A percentile compares a stretch with the other conserved stretches of the same genome.
These are phyloP conservation scores for Verticillium nonalfalfae DNA, from an alignment of 2,329 filamentous ascomycete genomes.

Conservation along the genomic window DNA sequence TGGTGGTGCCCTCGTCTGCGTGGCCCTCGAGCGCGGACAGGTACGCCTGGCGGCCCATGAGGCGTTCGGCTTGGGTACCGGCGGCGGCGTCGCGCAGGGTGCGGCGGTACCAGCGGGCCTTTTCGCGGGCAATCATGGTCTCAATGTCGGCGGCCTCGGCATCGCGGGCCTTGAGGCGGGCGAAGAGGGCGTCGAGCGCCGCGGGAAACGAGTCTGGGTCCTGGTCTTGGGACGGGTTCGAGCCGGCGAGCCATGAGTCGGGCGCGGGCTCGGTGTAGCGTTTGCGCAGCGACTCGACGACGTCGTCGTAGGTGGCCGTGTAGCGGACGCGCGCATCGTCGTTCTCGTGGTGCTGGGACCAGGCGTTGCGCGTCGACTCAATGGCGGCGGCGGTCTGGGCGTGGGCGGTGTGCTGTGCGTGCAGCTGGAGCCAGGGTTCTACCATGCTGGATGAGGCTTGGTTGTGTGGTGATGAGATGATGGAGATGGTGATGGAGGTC, in stretches of 20 bases:
- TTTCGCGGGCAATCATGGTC: conserved; percentile 42
- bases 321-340: conserved; percentile 36
- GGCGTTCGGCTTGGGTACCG: conserved; percentile 4
- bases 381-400: conserved; percentile 25
- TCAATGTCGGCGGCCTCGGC: conserved; percentile 40
- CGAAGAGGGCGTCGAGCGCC: conserved; percentile 42
- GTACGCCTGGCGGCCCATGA: conserved; percentile 7
- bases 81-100: conserved; percentile 12
- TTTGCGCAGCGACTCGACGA: conserved; percentile 37
- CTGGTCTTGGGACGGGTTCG: conserved; percentile 4
- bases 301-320: conserved; percentile 37
- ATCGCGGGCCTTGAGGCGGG: conserved; percentile 36
- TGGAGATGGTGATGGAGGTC: neutral
- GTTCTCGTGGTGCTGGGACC: conserved; percentile 34
- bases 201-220: conserved; percentile 38
- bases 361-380: conserved; percentile 33
- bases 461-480: neutral
- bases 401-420: neutral
- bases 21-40: conserved; percentile 4
- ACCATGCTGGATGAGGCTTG: neutral
- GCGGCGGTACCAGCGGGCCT: conserved; percentile 46
- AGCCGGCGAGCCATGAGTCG: conserved; percentile 43
- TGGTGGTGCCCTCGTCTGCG: neutral
- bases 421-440: neutral
- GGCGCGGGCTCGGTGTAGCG: conserved; percentile 28